Conservation (phyloP, 129 eudicot species). For the Glebionis coronaria region DNA sequence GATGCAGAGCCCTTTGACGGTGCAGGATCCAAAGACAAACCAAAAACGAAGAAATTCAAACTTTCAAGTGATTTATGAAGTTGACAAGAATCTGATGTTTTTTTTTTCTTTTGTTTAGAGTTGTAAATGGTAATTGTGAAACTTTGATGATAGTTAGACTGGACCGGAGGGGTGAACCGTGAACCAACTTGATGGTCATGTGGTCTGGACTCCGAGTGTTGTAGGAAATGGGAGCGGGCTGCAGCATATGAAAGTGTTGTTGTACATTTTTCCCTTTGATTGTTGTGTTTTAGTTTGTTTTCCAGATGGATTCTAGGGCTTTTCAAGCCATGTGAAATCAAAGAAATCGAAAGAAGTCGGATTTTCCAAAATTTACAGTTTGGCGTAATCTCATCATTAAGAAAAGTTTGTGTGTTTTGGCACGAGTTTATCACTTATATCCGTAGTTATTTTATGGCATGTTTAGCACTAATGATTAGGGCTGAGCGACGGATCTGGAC, state of each 20-base stretch:
- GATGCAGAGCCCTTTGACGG: slow-evolving; percentile 30
- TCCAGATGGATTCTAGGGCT: background rate
- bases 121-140: slow-evolving; percentile 4
- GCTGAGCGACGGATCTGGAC: too few species aligned
- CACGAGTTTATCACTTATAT: too few species aligned
- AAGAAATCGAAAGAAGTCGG: background rate
- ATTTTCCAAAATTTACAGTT: background rate
- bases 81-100: background rate
- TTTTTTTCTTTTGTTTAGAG: background rate
- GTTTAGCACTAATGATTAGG: too few species aligned
- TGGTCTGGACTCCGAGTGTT: slow-evolving; percentile 2
- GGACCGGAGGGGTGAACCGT: background rate
- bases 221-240: background rate
- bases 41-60: slow-evolving; percentile 47
- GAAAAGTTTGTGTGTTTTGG: too few species aligned
- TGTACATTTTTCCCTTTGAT: background rate
- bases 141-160: slow-evolving; percentile 14
- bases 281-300: background rate
- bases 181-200: background rate
- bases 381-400: too few species aligned
- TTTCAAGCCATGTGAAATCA: background rate
- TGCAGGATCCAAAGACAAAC: slow-evolving; percentile 38
- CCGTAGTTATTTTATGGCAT: too few species aligned
- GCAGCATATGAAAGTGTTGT: slow-evolving; percentile 7
- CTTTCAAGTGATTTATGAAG: slow-evolving; percentile 30